phyloP scores from a whole-genome alignment of 2,329 filamentous ascomycete species.

The Sporothrix protearum region DNA sequence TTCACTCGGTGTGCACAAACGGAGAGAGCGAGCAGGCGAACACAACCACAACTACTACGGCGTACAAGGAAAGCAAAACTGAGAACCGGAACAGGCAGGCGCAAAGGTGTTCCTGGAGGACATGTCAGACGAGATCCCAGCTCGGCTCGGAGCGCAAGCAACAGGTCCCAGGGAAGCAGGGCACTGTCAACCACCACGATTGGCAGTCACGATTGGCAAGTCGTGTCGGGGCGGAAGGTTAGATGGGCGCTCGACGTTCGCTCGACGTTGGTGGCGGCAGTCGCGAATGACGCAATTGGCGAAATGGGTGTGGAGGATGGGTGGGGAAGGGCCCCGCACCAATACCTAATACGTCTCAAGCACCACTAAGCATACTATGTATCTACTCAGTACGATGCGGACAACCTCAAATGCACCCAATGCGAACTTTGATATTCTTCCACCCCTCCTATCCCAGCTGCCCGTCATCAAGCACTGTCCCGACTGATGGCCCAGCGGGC shows the following conservation, averaged over 20 bases:
- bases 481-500: background rate
- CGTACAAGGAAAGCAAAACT: background rate
- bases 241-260: too few relatives aligned
- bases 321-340: background rate
- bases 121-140: background rate
- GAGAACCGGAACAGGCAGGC: background rate
- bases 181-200: background rate
- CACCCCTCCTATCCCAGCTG: background rate
- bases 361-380: background rate
- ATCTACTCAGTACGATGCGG: too few relatives aligned
- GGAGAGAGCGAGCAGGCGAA: background rate
- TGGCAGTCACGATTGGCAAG: background rate
- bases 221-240: too few relatives aligned
- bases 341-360: background rate
- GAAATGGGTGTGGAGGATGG: background rate
- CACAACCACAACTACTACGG: background rate
- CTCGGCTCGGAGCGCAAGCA: constrained; percentile 1
- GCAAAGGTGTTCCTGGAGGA: background rate
- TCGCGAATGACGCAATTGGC: background rate
- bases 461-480: background rate
- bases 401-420: background rate
- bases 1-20: background rate
- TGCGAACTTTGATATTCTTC: background rate
- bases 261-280: background rate
- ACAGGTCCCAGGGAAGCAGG: background rate